phyloP scores from a whole-genome alignment of 2,329 filamentous ascomycete genomes.

The Hymenoscyphus scutula region DNA sequence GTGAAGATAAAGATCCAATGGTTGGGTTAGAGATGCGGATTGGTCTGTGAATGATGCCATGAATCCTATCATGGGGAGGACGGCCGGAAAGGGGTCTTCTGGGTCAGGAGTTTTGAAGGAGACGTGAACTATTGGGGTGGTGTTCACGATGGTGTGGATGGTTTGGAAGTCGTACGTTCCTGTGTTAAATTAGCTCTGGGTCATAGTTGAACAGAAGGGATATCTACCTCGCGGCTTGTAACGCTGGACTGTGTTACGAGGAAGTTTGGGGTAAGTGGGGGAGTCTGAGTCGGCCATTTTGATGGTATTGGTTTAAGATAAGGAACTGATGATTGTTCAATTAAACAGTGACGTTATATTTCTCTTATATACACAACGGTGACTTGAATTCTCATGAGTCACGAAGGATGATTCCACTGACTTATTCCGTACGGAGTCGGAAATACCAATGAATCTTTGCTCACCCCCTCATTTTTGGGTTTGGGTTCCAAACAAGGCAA shows the following conservation, averaged over 20 bases:
- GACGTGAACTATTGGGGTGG: slow-evolving; percentile 71
- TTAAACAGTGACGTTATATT: background rate
- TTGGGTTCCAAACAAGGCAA: background rate
- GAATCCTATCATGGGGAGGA: slow-evolving; percentile 82
- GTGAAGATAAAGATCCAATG: slow-evolving; percentile 76
- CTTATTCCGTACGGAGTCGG: background rate
- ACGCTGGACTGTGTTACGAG: slow-evolving; percentile 5
- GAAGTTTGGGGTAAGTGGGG: slow-evolving; percentile 6
- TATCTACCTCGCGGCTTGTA: slow-evolving; percentile 10
- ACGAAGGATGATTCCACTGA: background rate
- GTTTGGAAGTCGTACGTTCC: slow-evolving; percentile 47
- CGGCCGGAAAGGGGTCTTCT: slow-evolving; percentile 63
- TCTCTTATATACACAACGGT: background rate
- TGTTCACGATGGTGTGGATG: slow-evolving; percentile 75
- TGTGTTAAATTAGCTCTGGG: background rate
- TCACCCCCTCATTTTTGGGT: background rate
- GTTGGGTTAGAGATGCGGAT: slow-evolving; percentile 59
- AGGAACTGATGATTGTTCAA: background rate
- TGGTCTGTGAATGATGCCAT: slow-evolving; percentile 71
- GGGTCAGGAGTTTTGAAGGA: slow-evolving; percentile 60
- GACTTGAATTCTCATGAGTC: background rate
- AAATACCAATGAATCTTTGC: background rate
- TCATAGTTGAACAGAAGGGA: background rate
- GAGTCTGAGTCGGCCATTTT: background rate
- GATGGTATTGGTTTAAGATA: background rate